These are phyloP conservation scores for Trichoderma guizhouense DNA, from an alignment of 2,329 filamentous ascomycete genomes.

Conservation along the genomic window DNA sequence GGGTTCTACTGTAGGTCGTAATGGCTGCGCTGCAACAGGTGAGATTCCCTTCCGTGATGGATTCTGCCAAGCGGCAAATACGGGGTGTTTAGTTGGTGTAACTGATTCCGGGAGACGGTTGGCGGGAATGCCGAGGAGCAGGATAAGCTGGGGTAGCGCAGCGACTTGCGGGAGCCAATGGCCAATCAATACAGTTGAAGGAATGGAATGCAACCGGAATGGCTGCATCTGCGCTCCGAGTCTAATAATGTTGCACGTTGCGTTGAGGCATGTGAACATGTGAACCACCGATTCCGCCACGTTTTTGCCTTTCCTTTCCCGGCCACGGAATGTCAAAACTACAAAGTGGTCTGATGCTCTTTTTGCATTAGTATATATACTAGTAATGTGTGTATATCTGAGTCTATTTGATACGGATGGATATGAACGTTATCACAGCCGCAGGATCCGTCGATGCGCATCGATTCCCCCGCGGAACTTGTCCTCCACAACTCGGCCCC, in stretches of 20 bases:
- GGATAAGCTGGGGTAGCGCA: background rate
- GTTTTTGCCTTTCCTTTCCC: background rate
- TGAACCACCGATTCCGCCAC: background rate
- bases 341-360: too few species aligned
- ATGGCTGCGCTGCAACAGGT: background rate
- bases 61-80: background rate
- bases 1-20: background rate
- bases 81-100: background rate
- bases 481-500: constrained; percentile 65
- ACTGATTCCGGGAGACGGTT: background rate
- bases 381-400: background rate
- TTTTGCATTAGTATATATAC: too few species aligned
- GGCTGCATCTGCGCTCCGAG: background rate
- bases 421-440: constrained; percentile 32
- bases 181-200: background rate
- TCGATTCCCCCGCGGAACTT: constrained; percentile 69
- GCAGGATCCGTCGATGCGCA: constrained; percentile 50
- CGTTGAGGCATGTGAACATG: background rate
- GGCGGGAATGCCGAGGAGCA: background rate
- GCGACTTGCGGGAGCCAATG: background rate
- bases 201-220: background rate
- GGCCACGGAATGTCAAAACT: background rate
- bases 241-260: background rate
- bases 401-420: background rate
- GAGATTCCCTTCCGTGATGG: background rate